phyloP scores from a whole-genome alignment of 768 basidiomycete species.

The Leucosporidium creatinivorum region DNA sequence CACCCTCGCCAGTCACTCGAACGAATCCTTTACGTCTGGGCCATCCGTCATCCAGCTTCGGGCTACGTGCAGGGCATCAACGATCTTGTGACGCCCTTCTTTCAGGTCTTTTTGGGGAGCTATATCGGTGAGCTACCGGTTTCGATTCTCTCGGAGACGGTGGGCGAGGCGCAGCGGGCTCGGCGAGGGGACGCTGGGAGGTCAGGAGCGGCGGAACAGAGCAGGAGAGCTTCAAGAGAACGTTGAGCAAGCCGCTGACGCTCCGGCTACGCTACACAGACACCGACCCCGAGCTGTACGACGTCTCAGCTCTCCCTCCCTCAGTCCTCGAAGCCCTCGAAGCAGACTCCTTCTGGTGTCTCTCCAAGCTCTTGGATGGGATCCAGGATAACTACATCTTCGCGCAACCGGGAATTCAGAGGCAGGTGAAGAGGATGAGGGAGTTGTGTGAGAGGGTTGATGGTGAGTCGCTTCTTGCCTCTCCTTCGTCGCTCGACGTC shows the following conservation, averaged over 20 bases:
- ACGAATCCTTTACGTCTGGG: constrained; percentile 96
- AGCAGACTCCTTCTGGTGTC: constrained; percentile 97
- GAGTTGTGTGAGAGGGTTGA: constrained; percentile 87
- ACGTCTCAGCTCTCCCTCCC: constrained; percentile 65
- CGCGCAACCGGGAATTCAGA: constrained; percentile 91
- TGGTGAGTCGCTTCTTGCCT: constrained; percentile 46
- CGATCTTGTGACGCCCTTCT: constrained; percentile 95
- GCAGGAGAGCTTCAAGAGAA: no score
- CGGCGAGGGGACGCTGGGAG: no score
- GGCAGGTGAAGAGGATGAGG: constrained; percentile 87
- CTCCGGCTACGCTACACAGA: constrained; percentile 48
- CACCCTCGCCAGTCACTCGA: constrained; percentile 65
- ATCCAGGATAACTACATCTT: constrained; percentile 98
- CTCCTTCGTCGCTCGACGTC: not conserved
- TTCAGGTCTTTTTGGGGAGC: constrained; percentile 88
- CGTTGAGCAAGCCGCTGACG: not conserved
- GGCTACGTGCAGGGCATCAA: constrained; percentile 99
- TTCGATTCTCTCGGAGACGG: no score
- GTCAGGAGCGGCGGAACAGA: not conserved
- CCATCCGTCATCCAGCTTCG: constrained; percentile 94
- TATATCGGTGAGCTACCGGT: constrained; percentile 69
- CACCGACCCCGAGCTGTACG: constrained; percentile 80
- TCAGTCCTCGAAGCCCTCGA: constrained; percentile 75
- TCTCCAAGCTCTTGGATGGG: constrained; percentile 87
- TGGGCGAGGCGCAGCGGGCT: no score